Evolutionary conservation across 768 basidiomycete species (phyloP), one percentile per base, ranked within the genome.

Genomic region (Rhodotorula graminis): DNA sequence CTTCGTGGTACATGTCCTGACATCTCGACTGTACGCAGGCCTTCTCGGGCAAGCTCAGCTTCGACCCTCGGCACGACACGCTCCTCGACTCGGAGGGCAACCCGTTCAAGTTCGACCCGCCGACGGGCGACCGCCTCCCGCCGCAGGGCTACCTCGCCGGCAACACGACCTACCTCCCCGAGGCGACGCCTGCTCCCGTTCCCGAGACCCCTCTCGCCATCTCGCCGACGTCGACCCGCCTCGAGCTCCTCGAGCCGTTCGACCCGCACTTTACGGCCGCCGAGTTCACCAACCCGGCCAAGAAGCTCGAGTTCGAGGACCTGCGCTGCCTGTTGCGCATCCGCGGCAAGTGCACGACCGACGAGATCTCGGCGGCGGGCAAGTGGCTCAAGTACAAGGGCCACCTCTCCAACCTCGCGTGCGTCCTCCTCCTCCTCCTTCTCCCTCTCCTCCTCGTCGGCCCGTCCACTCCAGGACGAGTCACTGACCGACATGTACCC

Each of bases 341-440:
- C 14, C 84, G 91, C 75, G 96, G 96, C n/a, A 98, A 99, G 82
- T 99, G 96, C 81, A 99, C 96, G 21, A 99, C 96, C 27, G 96
- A 99, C 79, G 96, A 98, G 80, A 99, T 98, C 69, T 93, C 91
- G 47, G 96, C 96, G 52, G 96, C 96, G 46, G 96, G 96, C 5
- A 92, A 93, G 47, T 99, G 96, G 96, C 83, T 99, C 75, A 97
- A 97, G 84, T 99, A 95, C 84, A 98, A 98, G 81, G 96, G 83
- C 46, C 74, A 77, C 58, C 64, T 75, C 0, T 65, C 71, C 29
- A 77, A 77, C 72, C 55, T 76, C 12, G 71, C 70, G 74, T 75
- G 44, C 25, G 18, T 1, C 47, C 25, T 11, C 25, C 60, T 9
- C n/a, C 23, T 52, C n/a, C n/a, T 25, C 31, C n/a, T 31, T 25